A percentile compares a stretch with the other conserved stretches of the same genome.
Evolutionary conservation across 768 basidiomycete genomes (phyloP).

Genomic region (Boletus subparvulus): DNA sequence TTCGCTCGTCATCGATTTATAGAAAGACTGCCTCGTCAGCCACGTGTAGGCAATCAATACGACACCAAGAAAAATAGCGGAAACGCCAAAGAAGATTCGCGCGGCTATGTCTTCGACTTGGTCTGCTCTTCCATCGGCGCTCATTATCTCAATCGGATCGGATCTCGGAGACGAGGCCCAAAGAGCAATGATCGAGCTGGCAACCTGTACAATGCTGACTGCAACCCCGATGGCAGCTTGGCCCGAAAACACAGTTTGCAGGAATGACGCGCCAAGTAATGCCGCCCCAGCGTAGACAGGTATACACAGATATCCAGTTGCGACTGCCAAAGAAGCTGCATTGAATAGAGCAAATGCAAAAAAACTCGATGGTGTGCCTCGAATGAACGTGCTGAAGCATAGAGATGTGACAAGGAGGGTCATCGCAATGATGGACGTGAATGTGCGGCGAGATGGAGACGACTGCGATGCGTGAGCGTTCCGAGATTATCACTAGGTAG

Average conservation of each 20-base stretch:
- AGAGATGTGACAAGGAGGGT: slow-evolving; percentile 56
- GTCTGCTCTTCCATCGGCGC: slow-evolving; percentile 29
- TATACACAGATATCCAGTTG: slow-evolving; percentile 75
- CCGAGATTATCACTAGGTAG: background rate
- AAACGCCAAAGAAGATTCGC: slow-evolving; percentile 69
- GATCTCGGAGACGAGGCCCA: slow-evolving; percentile 40
- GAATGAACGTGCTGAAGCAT: slow-evolving; percentile 64
- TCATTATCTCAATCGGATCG: slow-evolving; percentile 12
- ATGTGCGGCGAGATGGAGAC: slow-evolving; percentile 58
- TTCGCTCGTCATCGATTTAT: slow-evolving; percentile 56
- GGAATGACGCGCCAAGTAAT: slow-evolving; percentile 67
- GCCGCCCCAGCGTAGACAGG: slow-evolving; percentile 80
- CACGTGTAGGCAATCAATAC: slow-evolving; percentile 55
- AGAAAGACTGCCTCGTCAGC: slow-evolving; percentile 59
- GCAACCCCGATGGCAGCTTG: slow-evolving; percentile 85
- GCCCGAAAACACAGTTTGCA: slow-evolving; percentile 78
- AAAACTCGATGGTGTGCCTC: slow-evolving; percentile 53
- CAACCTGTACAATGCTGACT: slow-evolving; percentile 73
- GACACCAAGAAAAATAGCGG: slow-evolving; percentile 60
- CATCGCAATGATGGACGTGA: slow-evolving; percentile 49
- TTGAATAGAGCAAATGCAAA: slow-evolving; percentile 64
- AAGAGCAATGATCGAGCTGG: slow-evolving; percentile 60
- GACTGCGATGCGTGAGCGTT: slow-evolving; percentile 41
- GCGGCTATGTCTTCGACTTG: slow-evolving; percentile 68
- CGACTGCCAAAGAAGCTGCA: slow-evolving; percentile 55